Conservation (phyloP, 495 filamentous ascomycete species). For the Penicillium dipodomyicola region DNA sequence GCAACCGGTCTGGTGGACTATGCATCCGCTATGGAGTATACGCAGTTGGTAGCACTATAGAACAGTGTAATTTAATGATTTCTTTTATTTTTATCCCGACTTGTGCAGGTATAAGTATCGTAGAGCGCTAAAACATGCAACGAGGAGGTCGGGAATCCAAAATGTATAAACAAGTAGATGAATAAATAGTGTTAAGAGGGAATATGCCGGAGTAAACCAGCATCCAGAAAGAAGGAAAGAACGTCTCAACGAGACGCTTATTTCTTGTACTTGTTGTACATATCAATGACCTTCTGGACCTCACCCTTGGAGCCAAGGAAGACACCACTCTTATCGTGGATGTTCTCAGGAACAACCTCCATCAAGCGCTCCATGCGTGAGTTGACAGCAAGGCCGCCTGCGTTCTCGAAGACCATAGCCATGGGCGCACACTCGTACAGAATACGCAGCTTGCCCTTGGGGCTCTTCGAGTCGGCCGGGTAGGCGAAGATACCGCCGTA, state of each 20-base stretch:
- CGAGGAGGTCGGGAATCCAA: constrained; percentile 1
- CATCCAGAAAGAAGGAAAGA: constrained; percentile 3
- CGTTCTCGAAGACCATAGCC: constrained; percentile 99
- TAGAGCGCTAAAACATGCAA: constrained; percentile 11
- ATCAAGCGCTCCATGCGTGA: constrained; percentile 87
- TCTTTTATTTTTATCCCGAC: constrained; percentile 6
- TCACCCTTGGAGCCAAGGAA: constrained; percentile 94
- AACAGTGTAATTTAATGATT: neutral
- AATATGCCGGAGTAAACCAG: neutral
- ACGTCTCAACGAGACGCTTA: constrained; percentile 16
- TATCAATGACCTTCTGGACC: constrained; percentile 88
- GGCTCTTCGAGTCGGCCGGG: constrained; percentile 94
- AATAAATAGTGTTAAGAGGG: neutral
- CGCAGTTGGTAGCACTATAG: neutral
- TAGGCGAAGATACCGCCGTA: constrained; percentile 98
- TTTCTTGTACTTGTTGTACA: constrained; percentile 47
- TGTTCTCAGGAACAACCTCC: constrained; percentile 83
- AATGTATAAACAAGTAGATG: neutral
- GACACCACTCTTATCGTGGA: constrained; percentile 94
- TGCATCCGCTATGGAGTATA: neutral
- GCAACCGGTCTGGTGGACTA: neutral
- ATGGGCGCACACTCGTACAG: constrained; percentile 98
- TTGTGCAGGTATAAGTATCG: constrained; percentile 7
- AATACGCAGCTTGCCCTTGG: constrained; percentile 96
- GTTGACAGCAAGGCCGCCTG: constrained; percentile 88